Evolutionary conservation across 2,329 filamentous ascomycete species (phyloP), one percentile per base, ranked within the genome.

Genomic region (Aureobasidium sp.): DNA sequence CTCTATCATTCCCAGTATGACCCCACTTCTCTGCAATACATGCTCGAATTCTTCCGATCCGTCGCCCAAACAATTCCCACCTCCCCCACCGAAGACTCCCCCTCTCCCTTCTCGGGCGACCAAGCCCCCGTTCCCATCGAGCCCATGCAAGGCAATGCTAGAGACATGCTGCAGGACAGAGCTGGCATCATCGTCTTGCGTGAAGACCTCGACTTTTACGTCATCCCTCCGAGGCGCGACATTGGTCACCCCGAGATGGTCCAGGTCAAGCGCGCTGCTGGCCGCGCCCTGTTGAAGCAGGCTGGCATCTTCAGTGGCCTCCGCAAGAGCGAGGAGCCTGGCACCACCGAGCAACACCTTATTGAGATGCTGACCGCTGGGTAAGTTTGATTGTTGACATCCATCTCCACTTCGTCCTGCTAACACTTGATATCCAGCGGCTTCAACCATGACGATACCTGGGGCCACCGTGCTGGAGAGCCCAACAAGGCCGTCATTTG

Each of bases 331-430:
- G 92, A 99, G 67, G 94, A 99, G 75, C 87, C 89, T 19, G 94
- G 94, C 21, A 96, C 93, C 19, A 99, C 94, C 0, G 94, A 99
- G 75, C 94, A 96, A 67, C 94, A 99, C 78, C 80, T 99, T 40
- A 99, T 99, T 69, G 94, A 99, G 78, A 99, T 99, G 94, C 77
- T 99, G 75, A 99, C 94, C 59, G 94, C 94, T 71, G 94, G 93
- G 93, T 97, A 80, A 76, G 87, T 78, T 37, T 37, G 25, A 10
- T 15, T 15, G 47, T 37, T 47, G 6, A 29, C 15, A 57, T 46
- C 23, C 4, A n/a, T 15, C 33, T 10, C 31, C 33, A 13, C 11
- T 8, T 29, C 40, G 19, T 21, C n/a, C 8, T 47, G 6, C 37
- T 60, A 4, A 60, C 23, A 1, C 23, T 7, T 4, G 1, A 29